Conservation (phyloP, 1,284 basidiomycete species). For the Cryptococcus deneoformans region DNA sequence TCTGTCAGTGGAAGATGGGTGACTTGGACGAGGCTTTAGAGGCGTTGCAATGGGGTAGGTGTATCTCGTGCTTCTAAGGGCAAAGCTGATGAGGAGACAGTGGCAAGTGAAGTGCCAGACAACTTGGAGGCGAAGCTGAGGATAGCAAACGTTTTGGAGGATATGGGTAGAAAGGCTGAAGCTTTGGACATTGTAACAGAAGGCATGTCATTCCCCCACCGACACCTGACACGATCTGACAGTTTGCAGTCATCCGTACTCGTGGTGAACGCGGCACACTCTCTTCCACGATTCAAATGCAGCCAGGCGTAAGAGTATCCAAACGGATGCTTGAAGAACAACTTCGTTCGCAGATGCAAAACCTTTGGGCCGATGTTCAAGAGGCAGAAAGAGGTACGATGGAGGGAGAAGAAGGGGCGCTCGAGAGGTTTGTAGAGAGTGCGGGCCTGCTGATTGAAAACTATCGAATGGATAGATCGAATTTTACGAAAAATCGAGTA, state of each 20-base stretch:
- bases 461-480: slow-evolving; percentile 76
- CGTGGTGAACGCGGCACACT: slow-evolving; percentile 14
- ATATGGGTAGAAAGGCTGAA: slow-evolving; percentile 68
- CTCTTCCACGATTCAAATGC: slow-evolving; percentile 23
- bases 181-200: slow-evolving; percentile 84
- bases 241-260: slow-evolving; percentile 18
- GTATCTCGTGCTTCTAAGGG: slow-evolving; percentile 14
- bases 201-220: slow-evolving; percentile 54
- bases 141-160: slow-evolving; percentile 83
- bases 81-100: slow-evolving; percentile 48
- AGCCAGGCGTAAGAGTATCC: slow-evolving; percentile 22
- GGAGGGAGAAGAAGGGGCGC: slow-evolving; percentile 45
- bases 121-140: slow-evolving; percentile 81
- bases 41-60: slow-evolving; percentile 71
- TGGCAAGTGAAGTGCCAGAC: slow-evolving; percentile 67
- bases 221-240: neutral
- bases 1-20: slow-evolving; percentile 69
- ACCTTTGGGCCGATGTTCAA: slow-evolving; percentile 46
- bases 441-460: slow-evolving; percentile 83
- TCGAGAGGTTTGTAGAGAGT: slow-evolving; percentile 68
- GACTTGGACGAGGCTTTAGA: slow-evolving; percentile 72
- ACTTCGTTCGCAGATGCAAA: slow-evolving; percentile 41
- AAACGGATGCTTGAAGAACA: slow-evolving; percentile 39
- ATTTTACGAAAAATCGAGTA: slow-evolving; percentile 76
- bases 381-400: slow-evolving; percentile 45